Conservation (phyloP, 2,329 filamentous ascomycete species). For the Helotiales sp. region DNA sequence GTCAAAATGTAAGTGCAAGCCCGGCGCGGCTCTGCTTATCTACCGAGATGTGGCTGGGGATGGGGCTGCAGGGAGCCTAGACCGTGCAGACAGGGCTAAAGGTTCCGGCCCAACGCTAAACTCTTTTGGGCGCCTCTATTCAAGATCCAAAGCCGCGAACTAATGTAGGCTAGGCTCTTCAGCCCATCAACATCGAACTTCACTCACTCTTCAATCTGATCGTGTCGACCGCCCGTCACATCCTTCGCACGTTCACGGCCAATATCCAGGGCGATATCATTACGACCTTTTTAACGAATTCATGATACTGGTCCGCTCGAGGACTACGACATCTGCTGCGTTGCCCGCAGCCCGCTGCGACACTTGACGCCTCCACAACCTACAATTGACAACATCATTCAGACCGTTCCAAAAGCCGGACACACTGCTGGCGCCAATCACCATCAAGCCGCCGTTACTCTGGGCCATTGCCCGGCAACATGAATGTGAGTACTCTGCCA, state of each 20-base stretch:
- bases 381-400: constrained; percentile 2
- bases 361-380: neutral
- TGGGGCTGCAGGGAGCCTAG: neutral
- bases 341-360: constrained; percentile 8
- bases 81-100: neutral
- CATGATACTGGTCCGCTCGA: neutral
- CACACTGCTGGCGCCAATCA: neutral
- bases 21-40: neutral
- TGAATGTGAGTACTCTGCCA: constrained; percentile 19
- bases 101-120: neutral
- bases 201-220: neutral
- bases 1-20: neutral
- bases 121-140: neutral
- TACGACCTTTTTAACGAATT: neutral
- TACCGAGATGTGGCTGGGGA: no score
- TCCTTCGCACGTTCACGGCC: neutral
- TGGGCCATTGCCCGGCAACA: constrained; percentile 23
- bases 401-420: neutral
- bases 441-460: constrained; percentile 5
- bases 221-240: neutral
- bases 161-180: constrained; percentile 6
- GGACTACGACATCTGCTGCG: neutral
- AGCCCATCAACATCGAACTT: neutral
- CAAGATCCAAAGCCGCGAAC: neutral
- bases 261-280: neutral